Conservation (phyloP, 2,329 filamentous ascomycete genomes). For the Arthrobotrys musiformis region DNA sequence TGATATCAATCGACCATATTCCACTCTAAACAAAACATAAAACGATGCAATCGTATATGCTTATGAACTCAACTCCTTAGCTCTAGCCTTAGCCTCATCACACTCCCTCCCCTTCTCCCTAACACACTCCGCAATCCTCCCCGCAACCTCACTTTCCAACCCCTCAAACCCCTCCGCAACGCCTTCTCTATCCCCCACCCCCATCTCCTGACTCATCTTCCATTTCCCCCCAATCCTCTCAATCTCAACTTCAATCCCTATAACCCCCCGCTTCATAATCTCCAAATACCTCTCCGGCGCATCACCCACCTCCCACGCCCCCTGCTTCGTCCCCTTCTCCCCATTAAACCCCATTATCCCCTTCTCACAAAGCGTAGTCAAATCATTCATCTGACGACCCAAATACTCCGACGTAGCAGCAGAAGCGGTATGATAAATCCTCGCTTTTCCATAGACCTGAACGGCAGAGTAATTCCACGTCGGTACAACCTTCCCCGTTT, state of each 20-base stretch:
- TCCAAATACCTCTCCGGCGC: constrained; percentile 70
- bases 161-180: constrained; percentile 69
- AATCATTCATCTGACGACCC: constrained; percentile 67
- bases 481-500: constrained; percentile 73
- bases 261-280: constrained; percentile 70
- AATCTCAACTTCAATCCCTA: constrained; percentile 72
- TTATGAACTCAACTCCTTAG: neutral
- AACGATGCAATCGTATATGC: too few species aligned
- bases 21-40: too few species aligned
- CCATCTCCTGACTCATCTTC: constrained; percentile 75
- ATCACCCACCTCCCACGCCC: constrained; percentile 70
- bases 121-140: constrained; percentile 61
- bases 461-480: constrained; percentile 77
- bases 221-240: constrained; percentile 71
- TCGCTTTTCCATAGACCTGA: constrained; percentile 72
- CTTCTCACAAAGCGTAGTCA: constrained; percentile 68
- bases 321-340: constrained; percentile 59
- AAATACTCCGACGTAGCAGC: constrained; percentile 67
- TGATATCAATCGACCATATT: too few species aligned
- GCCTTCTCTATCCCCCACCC: constrained; percentile 68
- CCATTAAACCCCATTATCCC: constrained; percentile 68
- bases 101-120: constrained; percentile 60
- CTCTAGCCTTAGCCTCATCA: constrained; percentile 34
- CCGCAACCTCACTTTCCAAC: constrained; percentile 63
- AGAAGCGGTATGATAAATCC: constrained; percentile 66